These are phyloP conservation scores for Echria macrotheca DNA, from an alignment of 495 filamentous ascomycete species.

Conservation along the genomic window DNA sequence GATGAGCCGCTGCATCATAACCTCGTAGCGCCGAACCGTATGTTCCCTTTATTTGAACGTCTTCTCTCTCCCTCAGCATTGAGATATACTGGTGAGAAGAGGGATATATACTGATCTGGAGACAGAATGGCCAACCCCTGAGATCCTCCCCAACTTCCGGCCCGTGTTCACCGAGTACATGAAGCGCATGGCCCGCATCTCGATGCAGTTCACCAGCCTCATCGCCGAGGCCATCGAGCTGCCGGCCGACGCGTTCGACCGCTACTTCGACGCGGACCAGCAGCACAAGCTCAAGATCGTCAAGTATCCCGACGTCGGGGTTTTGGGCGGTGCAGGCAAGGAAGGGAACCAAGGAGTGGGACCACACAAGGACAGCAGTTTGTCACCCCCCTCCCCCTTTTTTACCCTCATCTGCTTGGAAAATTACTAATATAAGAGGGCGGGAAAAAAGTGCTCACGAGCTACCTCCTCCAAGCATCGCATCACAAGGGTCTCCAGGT, in stretches of 20 bases:
- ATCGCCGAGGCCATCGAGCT: conserved; percentile 86
- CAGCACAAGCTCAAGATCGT: conserved; percentile 93
- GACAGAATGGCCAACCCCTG: conserved; percentile 81
- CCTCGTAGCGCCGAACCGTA: conserved; percentile 77
- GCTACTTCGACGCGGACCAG: conserved; percentile 75
- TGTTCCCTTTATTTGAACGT: too few relatives aligned
- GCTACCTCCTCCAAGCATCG: conserved; percentile 83
- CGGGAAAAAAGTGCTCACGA: conserved; percentile 53
- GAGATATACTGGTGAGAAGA: too few relatives aligned
- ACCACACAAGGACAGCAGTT: conserved; percentile 83
- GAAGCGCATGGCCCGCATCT: conserved; percentile 60
- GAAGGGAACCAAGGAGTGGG: conserved; percentile 68
- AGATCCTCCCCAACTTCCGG: conserved; percentile 66
- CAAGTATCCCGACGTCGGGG: conserved; percentile 68
- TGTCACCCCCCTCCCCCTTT: neutral
- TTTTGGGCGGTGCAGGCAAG: conserved; percentile 42
- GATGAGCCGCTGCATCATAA: conserved; percentile 70
- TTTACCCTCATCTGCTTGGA: too few relatives aligned
- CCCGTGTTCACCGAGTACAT: conserved; percentile 69
- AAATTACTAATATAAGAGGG: too few relatives aligned
- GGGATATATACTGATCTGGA: too few relatives aligned
- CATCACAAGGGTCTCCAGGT: conserved; percentile 78
- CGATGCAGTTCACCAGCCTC: conserved; percentile 70
- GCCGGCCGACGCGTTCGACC: conserved; percentile 63
- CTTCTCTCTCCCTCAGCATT: too few relatives aligned